Percentiles rank a stretch among this genome's conserved stretches.
Evolutionary conservation across 2,329 filamentous ascomycete genomes (phyloP).

Genomic region (Cadophora luteo-olivacea): DNA sequence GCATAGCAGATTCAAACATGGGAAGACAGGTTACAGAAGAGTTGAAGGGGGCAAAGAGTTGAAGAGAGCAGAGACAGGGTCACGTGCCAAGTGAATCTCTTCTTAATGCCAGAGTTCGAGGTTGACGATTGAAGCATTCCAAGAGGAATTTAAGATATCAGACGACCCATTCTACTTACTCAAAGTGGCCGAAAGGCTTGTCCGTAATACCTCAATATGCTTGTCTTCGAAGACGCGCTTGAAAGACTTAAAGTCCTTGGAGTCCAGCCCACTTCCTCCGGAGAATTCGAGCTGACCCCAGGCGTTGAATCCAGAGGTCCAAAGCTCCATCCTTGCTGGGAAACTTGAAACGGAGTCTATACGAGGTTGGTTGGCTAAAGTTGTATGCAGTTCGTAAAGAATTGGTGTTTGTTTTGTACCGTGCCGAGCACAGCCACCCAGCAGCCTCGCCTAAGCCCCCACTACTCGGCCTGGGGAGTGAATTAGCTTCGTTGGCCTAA

Average conservation of each 20-base stretch:
- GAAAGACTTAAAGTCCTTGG: slow-evolving; percentile 55
- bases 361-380: slow-evolving; percentile 6
- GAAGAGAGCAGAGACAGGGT: not conserved
- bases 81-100: not conserved
- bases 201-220: slow-evolving; percentile 46
- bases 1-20: not conserved
- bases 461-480: not conserved
- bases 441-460: slow-evolving; percentile 3
- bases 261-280: slow-evolving; percentile 43
- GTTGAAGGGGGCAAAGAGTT: not conserved
- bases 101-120: not conserved
- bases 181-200: slow-evolving; percentile 53
- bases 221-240: slow-evolving; percentile 49
- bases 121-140: not conserved
- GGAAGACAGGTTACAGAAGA: not conserved
- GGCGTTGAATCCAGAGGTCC: slow-evolving; percentile 63
- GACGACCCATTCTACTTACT: slow-evolving; percentile 47
- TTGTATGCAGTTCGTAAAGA: not conserved
- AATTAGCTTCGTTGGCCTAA: not conserved
- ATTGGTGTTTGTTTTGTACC: not conserved
- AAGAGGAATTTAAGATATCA: not conserved
- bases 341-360: not conserved
- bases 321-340: slow-evolving; percentile 52
- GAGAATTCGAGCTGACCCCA: slow-evolving; percentile 60
- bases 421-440: not conserved